phyloP scores from a whole-genome alignment of 768 basidiomycete genomes.

The Kockovaella imperatae region DNA sequence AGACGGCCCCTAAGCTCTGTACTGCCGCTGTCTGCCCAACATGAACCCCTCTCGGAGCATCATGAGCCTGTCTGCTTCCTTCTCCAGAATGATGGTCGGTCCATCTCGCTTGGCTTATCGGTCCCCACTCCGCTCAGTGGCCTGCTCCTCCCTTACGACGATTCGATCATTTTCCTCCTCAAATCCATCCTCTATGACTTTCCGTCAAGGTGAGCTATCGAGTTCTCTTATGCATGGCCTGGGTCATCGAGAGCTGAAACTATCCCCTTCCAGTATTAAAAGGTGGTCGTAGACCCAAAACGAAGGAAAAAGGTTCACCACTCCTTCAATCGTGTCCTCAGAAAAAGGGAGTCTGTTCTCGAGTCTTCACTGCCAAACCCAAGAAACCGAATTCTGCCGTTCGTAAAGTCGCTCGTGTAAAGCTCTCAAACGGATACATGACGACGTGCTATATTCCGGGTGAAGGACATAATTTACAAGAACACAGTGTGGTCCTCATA shows the following conservation, averaged over 20 bases:
- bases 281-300: constrained; percentile 54
- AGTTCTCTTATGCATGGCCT: too few relatives aligned
- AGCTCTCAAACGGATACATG: constrained; percentile 78
- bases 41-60: too few relatives aligned
- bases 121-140: constrained; percentile 10
- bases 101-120: too few relatives aligned
- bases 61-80: too few relatives aligned
- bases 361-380: constrained; percentile 64
- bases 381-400: constrained; percentile 99
- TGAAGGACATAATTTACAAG: constrained; percentile 95
- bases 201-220: constrained; percentile 22
- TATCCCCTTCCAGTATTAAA: constrained; percentile 53
- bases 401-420: constrained; percentile 90
- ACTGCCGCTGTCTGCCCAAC: too few relatives aligned
- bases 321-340: constrained; percentile 72
- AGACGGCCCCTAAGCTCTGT: too few relatives aligned
- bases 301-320: constrained; percentile 58
- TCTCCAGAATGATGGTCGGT: too few relatives aligned
- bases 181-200: constrained; percentile 21
- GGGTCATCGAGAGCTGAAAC: not conserved
- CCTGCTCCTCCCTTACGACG: constrained; percentile 20
- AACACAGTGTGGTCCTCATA: constrained; percentile 92
- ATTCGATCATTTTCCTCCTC: constrained; percentile 17
- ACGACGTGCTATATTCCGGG: constrained; percentile 92
- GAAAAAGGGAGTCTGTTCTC: constrained; percentile 82